Percentiles rank a stretch among this genome's conserved stretches.
These are phyloP conservation scores for Xylaria sp. DNA, from an alignment of 2,329 filamentous ascomycete genomes.

Conservation along the genomic window DNA sequence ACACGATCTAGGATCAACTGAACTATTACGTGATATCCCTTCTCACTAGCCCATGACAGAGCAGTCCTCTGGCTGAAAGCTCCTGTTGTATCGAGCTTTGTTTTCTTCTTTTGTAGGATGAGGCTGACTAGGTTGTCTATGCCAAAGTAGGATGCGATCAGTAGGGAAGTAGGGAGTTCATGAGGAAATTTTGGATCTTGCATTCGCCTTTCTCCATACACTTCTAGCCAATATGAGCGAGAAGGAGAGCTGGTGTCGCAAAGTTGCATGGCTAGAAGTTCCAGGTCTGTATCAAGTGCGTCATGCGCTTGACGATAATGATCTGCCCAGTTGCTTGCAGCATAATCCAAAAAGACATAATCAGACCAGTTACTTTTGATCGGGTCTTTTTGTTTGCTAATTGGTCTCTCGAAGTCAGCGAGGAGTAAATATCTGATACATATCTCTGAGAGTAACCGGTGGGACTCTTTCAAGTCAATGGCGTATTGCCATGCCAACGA, in stretches of 20 bases:
- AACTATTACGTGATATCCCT: conserved; percentile 26
- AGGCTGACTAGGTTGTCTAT: conserved; percentile 20
- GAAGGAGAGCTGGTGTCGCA: conserved; percentile 17
- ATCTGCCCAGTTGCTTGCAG: conserved; percentile 32
- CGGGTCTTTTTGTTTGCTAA: too few relatives aligned
- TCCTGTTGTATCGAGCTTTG: not conserved
- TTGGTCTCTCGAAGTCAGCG: not conserved
- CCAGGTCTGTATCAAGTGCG: not conserved
- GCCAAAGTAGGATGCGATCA: conserved; percentile 32
- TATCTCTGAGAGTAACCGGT: conserved; percentile 31
- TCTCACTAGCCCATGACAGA: conserved; percentile 36
- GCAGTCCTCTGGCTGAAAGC: conserved; percentile 14
- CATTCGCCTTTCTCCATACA: conserved; percentile 20
- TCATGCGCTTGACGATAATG: conserved; percentile 30
- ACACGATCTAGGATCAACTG: conserved; percentile 24
- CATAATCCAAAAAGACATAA: conserved; percentile 25
- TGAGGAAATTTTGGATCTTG: not conserved
- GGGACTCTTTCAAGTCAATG: conserved; percentile 23
- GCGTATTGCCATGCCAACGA: conserved; percentile 31
- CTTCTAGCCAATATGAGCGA: conserved; percentile 22
- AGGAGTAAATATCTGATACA: conserved; percentile 31
- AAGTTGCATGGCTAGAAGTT: conserved; percentile 22
- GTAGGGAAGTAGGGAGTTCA: conserved; percentile 26
- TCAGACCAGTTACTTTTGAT: too few relatives aligned
- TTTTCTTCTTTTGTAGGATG: conserved; percentile 13